Percentiles rank a stretch among this genome's conserved stretches.
These are phyloP conservation scores for Mrakia frigida DNA, from an alignment of 768 basidiomycete genomes.

Conservation along the genomic window DNA sequence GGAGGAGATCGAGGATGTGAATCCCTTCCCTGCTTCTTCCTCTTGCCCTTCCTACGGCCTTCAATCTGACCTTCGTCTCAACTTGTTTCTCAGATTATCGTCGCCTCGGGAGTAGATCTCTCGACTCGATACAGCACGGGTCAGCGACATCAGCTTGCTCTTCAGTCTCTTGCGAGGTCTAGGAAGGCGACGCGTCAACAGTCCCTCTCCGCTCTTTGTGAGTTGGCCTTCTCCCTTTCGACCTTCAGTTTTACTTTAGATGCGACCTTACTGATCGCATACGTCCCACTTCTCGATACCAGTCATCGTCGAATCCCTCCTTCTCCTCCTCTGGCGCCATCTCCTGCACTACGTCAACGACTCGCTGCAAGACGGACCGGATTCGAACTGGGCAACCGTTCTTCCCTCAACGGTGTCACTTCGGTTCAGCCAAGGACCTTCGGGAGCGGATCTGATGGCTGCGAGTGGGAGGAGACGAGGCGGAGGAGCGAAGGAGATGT, in stretches of 20 bases:
- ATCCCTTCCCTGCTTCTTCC: neutral
- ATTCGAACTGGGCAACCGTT: slow-evolving; percentile 35
- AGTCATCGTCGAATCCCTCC: slow-evolving; percentile 71
- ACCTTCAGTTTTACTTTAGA: neutral
- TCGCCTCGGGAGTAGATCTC: slow-evolving; percentile 15
- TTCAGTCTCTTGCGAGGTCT: neutral
- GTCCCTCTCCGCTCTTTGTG: slow-evolving; percentile 19
- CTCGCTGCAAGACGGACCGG: slow-evolving; percentile 37
- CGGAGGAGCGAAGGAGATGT: slow-evolving; percentile 56
- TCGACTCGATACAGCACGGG: slow-evolving; percentile 17
- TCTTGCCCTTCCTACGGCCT: neutral
- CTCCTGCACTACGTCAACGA: slow-evolving; percentile 55
- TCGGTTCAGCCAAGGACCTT: slow-evolving; percentile 28
- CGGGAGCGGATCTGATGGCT: neutral
- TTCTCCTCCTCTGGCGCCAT: slow-evolving; percentile 77
- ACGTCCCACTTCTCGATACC: neutral
- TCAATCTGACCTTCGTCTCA: neutral
- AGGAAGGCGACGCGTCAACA: slow-evolving; percentile 15
- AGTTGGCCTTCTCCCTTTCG: neutral
- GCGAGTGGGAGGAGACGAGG: slow-evolving; percentile 39
- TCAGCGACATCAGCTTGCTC: slow-evolving; percentile 13
- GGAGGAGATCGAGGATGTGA: slow-evolving; percentile 66
- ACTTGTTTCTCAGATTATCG: slow-evolving; percentile 33
- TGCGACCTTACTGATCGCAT: neutral
- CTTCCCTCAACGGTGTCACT: slow-evolving; percentile 29